These are phyloP conservation scores for Hirsutella rhossiliensis DNA, from an alignment of 2,329 filamentous ascomycete species.

Conservation along the genomic window DNA sequence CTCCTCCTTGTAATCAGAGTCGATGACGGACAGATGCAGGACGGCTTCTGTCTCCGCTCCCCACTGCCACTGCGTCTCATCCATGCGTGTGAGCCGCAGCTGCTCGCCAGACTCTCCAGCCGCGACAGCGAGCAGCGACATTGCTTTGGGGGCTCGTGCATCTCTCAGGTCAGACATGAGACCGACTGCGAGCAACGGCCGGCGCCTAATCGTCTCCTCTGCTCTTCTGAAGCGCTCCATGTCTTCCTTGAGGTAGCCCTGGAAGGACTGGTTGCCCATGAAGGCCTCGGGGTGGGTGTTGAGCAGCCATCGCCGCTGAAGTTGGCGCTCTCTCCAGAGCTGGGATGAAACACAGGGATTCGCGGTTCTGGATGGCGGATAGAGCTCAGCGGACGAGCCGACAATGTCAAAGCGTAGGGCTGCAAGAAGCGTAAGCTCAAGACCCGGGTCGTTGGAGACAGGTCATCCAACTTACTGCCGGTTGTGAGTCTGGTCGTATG, in stretches of 20 bases:
- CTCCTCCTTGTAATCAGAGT: conserved; percentile 29
- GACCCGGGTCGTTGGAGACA: not conserved
- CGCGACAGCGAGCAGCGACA: conserved; percentile 31
- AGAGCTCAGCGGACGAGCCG: conserved; percentile 20
- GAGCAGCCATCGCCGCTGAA: conserved; percentile 37
- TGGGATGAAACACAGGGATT: conserved; percentile 12
- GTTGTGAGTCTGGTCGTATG: conserved; percentile 18
- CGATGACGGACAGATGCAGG: conserved; percentile 33
- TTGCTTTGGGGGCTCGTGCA: conserved; percentile 11
- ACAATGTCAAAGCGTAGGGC: conserved; percentile 19
- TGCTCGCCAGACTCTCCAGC: conserved; percentile 46
- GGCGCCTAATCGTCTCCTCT: conserved; percentile 11
- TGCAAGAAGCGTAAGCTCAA: conserved; percentile 4
- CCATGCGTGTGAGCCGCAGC: conserved; percentile 40
- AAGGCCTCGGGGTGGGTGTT: conserved; percentile 38
- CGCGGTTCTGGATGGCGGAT: conserved; percentile 17
- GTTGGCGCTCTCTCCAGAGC: conserved; percentile 17
- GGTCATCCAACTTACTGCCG: conserved; percentile 8
- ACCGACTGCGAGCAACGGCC: conserved; percentile 40
- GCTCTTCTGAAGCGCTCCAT: conserved; percentile 16
- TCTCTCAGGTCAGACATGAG: conserved; percentile 32
- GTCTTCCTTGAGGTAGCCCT: conserved; percentile 23
- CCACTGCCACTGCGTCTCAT: conserved; percentile 44
- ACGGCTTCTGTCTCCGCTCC: conserved; percentile 27
- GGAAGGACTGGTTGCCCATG: conserved; percentile 21